Percentiles rank a stretch among this genome's conserved stretches.
phyloP scores from a whole-genome alignment of 805 yeast genomes.

The Hanseniaspora lindneri region DNA sequence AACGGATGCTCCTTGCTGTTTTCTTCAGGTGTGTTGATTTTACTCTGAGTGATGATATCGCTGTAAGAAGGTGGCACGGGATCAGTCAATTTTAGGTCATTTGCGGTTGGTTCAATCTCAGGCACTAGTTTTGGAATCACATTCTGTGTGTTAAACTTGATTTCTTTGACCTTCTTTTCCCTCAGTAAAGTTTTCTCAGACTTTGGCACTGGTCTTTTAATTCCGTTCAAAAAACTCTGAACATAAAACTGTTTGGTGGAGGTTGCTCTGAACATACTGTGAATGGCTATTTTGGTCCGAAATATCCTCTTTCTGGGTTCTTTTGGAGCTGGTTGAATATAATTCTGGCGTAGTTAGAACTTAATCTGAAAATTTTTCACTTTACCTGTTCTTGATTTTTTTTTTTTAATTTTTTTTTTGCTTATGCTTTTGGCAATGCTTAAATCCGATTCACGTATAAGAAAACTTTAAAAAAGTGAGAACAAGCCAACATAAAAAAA shows the following conservation, averaged over 20 bases:
- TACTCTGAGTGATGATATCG: slow-evolving; percentile 34
- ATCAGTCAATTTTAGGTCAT: slow-evolving; percentile 44
- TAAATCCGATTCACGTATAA: background rate
- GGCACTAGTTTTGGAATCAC: slow-evolving; percentile 6
- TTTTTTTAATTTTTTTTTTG: too few relatives aligned
- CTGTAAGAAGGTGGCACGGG: slow-evolving; percentile 77
- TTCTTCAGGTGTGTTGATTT: slow-evolving; percentile 21
- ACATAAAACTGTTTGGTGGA: background rate
- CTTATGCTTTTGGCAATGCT: too few relatives aligned
- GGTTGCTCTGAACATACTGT: background rate
- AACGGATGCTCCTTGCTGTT: slow-evolving; percentile 81
- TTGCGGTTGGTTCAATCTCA: slow-evolving; percentile 11
- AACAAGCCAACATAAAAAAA: too few relatives aligned
- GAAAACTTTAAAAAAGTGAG: background rate
- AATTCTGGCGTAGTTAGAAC: too few relatives aligned
- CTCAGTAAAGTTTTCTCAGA: background rate
- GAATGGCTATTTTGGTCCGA: background rate
- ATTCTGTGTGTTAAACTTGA: background rate
- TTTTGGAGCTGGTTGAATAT: too few relatives aligned
- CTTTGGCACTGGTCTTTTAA: slow-evolving; percentile 8
- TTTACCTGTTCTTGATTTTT: background rate
- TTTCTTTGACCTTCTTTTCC: slow-evolving; percentile 3
- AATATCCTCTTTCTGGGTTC: too few relatives aligned
- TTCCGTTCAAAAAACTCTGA: background rate
- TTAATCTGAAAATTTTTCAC: background rate